A percentile compares a stretch with the other conserved stretches of the same genome.
Evolutionary conservation across 2,329 filamentous ascomycete species (phyloP).

Genomic region (Alternaria gansuensis): DNA sequence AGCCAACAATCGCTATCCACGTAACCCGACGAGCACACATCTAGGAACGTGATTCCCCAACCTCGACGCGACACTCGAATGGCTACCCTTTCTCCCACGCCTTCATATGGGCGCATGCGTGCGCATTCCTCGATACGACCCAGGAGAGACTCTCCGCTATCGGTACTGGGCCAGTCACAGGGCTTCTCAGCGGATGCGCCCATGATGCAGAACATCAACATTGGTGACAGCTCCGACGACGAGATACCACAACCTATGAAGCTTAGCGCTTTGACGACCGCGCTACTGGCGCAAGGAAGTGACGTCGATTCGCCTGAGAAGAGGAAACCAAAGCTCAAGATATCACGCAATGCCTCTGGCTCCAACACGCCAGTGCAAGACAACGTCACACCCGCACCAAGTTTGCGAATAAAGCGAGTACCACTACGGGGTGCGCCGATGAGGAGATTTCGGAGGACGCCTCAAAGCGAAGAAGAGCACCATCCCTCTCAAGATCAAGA

Average conservation of each 20-base stretch:
- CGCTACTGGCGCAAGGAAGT: slow-evolving; percentile 68
- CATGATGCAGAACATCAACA: slow-evolving; percentile 60
- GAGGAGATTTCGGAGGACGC: slow-evolving; percentile 51
- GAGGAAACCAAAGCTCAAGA: slow-evolving; percentile 51
- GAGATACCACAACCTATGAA: slow-evolving; percentile 88
- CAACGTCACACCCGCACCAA: slow-evolving; percentile 53
- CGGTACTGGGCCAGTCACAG: slow-evolving; percentile 55
- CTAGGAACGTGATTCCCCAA: slow-evolving; percentile 32
- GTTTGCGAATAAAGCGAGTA: slow-evolving; percentile 52
- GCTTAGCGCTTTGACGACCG: slow-evolving; percentile 90
- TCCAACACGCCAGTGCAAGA: slow-evolving; percentile 54
- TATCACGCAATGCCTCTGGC: slow-evolving; percentile 45
- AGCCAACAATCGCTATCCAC: slow-evolving; percentile 52
- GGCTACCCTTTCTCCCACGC: slow-evolving; percentile 54
- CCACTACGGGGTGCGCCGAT: slow-evolving; percentile 53
- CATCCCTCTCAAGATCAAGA: slow-evolving; percentile 76
- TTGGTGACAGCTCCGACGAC: slow-evolving; percentile 91
- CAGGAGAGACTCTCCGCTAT: slow-evolving; percentile 59
- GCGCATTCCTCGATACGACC: slow-evolving; percentile 48
- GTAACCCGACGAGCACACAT: slow-evolving; percentile 30
- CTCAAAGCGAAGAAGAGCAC: slow-evolving; percentile 52
- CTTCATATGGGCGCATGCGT: slow-evolving; percentile 52
- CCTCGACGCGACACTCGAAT: slow-evolving; percentile 38
- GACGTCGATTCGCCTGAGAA: slow-evolving; percentile 54
- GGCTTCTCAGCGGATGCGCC: slow-evolving; percentile 58